phyloP scores from a whole-genome alignment of 345 rosid genomes.

The Microcos paniculata region DNA sequence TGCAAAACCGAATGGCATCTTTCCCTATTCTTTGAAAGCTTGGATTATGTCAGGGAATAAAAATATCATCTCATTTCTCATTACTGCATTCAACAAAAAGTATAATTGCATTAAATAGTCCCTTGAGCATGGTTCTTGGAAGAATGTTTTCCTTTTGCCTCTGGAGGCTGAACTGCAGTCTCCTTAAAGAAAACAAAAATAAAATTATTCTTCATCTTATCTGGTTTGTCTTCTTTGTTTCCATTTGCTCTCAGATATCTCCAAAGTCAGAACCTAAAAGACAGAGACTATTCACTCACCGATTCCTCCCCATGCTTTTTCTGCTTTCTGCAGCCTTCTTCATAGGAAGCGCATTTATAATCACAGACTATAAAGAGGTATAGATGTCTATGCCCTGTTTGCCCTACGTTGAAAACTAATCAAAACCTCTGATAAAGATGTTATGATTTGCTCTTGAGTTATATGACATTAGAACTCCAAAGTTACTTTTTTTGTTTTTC shows the following conservation, averaged over 20 bases:
- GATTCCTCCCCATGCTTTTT: constrained; percentile 33
- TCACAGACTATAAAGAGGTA: constrained; percentile 48
- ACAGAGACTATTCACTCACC: constrained; percentile 31
- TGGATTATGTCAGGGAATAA: background rate
- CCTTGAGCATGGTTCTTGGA: background rate
- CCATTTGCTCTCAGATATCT: constrained; percentile 30
- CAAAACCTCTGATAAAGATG: background rate
- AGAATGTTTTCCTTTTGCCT: background rate
- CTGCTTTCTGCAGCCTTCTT: constrained; percentile 47
- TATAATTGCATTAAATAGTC: background rate
- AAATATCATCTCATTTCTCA: background rate
- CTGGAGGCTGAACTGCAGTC: too few relatives aligned
- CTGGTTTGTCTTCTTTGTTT: background rate
- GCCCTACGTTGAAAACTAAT: background rate
- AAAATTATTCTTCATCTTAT: background rate
- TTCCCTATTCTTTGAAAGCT: background rate
- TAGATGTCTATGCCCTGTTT: background rate
- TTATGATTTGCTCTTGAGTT: background rate
- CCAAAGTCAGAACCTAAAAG: constrained; percentile 33
- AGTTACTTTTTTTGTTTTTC: background rate
- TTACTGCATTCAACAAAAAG: background rate
- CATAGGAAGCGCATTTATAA: constrained; percentile 43
- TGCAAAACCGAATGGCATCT: background rate
- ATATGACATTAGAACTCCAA: background rate
- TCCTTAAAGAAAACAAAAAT: background rate